Evolutionary conservation across 2,329 filamentous ascomycete genomes (phyloP).

Genomic region (Trichoderma aggressivum): DNA sequence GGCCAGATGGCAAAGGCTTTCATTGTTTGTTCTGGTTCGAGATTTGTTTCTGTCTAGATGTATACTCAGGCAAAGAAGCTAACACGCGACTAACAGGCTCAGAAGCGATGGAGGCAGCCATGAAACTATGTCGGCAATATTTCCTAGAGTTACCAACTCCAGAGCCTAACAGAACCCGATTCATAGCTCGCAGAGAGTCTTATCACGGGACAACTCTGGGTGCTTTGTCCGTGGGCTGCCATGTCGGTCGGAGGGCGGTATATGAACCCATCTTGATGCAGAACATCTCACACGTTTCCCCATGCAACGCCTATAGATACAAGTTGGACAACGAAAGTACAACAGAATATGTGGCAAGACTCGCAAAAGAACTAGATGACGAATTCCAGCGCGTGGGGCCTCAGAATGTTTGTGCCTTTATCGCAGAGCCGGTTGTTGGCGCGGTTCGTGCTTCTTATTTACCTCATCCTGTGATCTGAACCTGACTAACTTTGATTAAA

Average conservation of each 20-base stretch:
- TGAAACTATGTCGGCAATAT: background rate
- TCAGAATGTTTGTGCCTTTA: constrained; percentile 45
- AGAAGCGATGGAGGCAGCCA: background rate
- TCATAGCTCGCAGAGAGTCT: background rate
- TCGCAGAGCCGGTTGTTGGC: constrained; percentile 49
- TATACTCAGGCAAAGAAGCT: background rate
- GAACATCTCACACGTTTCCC: background rate
- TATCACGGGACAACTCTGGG: background rate
- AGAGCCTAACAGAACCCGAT: background rate
- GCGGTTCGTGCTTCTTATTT: constrained; percentile 27
- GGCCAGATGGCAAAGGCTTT: background rate
- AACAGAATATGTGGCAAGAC: constrained; percentile 35
- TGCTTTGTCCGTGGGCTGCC: background rate
- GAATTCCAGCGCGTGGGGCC: constrained; percentile 47
- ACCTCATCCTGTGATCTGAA: background rate
- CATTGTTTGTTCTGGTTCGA: background rate
- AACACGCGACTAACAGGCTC: background rate
- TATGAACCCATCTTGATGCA: background rate
- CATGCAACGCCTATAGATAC: background rate
- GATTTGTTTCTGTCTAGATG: too few species aligned
- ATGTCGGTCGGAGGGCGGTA: background rate
- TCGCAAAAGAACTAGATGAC: constrained; percentile 44
- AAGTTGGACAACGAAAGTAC: constrained; percentile 5
- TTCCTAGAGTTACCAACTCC: background rate
- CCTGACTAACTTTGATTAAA: background rate